A percentile compares a stretch with the other conserved stretches of the same genome.
Conservation (phyloP, 31 red algal genomes). For the Endocladia muricata region DNA sequence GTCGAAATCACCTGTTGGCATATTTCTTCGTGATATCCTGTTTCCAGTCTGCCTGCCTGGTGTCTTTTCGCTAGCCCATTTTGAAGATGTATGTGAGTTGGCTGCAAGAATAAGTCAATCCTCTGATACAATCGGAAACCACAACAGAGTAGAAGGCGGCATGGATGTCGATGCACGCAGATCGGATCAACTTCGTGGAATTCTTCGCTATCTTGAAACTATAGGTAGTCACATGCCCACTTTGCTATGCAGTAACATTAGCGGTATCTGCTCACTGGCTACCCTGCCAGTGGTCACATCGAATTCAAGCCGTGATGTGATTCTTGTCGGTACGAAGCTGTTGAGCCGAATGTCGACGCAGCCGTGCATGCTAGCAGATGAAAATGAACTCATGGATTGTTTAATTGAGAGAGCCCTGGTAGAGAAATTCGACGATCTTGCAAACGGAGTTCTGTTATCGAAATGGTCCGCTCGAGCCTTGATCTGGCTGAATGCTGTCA, state of each 20-base stretch:
- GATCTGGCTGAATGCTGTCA: conserved; percentile 19
- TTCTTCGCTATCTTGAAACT: conserved; percentile 40
- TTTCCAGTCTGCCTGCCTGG: conserved; percentile 39
- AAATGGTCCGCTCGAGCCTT: conserved; percentile 41
- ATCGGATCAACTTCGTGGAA: conserved; percentile 16
- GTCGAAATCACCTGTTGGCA: conserved; percentile 32
- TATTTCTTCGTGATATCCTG: conserved; percentile 25
- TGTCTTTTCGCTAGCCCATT: conserved; percentile 26
- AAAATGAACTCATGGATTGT: not conserved
- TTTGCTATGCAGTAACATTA: not conserved
- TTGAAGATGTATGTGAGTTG: conserved; percentile 35
- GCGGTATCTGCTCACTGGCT: conserved; percentile 6
- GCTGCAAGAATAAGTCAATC: conserved; percentile 9
- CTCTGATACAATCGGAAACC: not conserved
- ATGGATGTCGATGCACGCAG: not conserved
- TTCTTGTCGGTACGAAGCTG: conserved; percentile 43
- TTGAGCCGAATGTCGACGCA: conserved; percentile 7
- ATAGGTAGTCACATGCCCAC: conserved; percentile 7
- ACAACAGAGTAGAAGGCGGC: not conserved
- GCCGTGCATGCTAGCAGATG: not conserved
- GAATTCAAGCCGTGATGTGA: conserved; percentile 40
- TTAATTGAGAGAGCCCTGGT: not conserved
- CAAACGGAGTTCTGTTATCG: conserved; percentile 15
- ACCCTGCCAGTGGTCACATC: not conserved
- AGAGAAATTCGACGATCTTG: not conserved